phyloP scores from a whole-genome alignment of 345 rosid species.

The Atalantia buxifolia region DNA sequence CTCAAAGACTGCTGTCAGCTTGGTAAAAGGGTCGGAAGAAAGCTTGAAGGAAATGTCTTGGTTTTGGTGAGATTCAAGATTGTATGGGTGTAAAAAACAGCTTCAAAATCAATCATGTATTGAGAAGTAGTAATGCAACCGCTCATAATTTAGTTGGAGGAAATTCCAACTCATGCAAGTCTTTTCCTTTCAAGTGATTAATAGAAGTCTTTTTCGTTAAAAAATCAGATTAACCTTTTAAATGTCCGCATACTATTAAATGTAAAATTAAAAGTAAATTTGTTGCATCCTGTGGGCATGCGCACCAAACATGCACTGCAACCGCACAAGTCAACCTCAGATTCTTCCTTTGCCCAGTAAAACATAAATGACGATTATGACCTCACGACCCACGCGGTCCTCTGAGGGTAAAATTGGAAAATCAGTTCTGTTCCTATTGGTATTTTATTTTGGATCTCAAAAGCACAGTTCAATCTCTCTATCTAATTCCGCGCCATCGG shows the following conservation, averaged over 20 bases:
- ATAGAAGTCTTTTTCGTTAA: too few species aligned
- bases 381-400: neutral
- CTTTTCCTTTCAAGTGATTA: too few species aligned
- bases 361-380: neutral
- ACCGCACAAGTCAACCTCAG: neutral
- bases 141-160: too few species aligned
- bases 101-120: too few species aligned
- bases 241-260: neutral
- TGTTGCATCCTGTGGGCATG: neutral
- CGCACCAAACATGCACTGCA: neutral
- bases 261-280: too few species aligned
- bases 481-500: constrained; percentile 3
- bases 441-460: constrained; percentile 19
- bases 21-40: too few species aligned
- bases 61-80: too few species aligned
- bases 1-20: too few species aligned
- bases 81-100: too few species aligned
- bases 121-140: too few species aligned
- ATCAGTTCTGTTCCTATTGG: neutral
- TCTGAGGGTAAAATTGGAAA: neutral
- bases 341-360: neutral
- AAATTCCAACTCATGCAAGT: too few species aligned
- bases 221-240: neutral
- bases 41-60: too few species aligned
- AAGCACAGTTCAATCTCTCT: neutral